Evolutionary conservation across 1,284 basidiomycete genomes (phyloP).

Genomic region (Abortiporus biennis): DNA sequence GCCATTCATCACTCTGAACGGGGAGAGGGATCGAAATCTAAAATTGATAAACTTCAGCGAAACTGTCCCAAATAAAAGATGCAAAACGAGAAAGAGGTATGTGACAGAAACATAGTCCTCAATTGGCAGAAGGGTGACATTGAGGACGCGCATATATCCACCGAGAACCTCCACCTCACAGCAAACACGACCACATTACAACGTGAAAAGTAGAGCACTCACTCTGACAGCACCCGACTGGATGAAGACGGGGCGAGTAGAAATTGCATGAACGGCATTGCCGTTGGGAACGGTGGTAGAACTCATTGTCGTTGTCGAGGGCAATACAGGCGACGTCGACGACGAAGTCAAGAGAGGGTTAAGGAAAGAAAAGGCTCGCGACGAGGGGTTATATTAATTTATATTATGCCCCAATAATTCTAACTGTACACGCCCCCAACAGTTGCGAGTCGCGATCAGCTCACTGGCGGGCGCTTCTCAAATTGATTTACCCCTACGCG

Average conservation of each 20-base stretch:
- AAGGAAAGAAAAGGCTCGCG: constrained; percentile 5
- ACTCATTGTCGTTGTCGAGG: constrained; percentile 21
- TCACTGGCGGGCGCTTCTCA: no score
- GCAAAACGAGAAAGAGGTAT: no score
- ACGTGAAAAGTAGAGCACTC: constrained; percentile 21
- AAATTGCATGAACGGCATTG: constrained; percentile 27
- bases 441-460: no score
- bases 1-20: constrained; percentile 76
- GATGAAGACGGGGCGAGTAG: constrained; percentile 61
- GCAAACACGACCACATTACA: neutral
- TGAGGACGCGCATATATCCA: neutral
- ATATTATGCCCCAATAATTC: no score
- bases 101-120: neutral
- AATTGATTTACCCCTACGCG: no score
- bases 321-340: constrained; percentile 14
- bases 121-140: neutral
- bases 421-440: no score
- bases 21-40: constrained; percentile 84
- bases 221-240: constrained; percentile 62
- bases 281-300: constrained; percentile 10
- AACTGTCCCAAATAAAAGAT: constrained; percentile 4
- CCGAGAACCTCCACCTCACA: neutral
- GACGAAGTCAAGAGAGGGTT: constrained; percentile 11
- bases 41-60: constrained; percentile 12
- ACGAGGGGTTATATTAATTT: no score